These are phyloP conservation scores for Epichloe elymi DNA, from an alignment of 2,329 filamentous ascomycete species.

Conservation along the genomic window DNA sequence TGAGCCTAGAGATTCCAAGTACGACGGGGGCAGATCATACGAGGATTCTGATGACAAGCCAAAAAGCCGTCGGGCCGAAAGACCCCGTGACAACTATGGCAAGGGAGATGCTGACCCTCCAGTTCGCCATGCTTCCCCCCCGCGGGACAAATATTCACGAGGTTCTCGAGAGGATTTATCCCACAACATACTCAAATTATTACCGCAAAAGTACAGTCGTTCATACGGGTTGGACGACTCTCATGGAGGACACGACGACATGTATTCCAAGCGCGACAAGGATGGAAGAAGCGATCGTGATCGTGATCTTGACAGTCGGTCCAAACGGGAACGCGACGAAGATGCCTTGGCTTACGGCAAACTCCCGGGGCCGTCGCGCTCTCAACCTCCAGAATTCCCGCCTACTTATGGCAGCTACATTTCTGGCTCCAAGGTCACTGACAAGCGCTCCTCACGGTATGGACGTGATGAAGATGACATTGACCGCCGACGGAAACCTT, in stretches of 20 bases:
- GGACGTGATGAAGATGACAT: constrained; percentile 4
- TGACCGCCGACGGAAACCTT: constrained; percentile 1
- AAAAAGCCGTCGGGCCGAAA: neutral
- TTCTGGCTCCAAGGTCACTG: constrained; percentile 8
- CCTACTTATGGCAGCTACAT: constrained; percentile 17
- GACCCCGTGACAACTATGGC: neutral
- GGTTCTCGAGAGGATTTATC: constrained; percentile 12
- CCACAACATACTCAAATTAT: constrained; percentile 28
- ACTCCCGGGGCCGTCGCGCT: constrained; percentile 14
- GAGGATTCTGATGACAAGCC: neutral
- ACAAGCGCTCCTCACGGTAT: constrained; percentile 13
- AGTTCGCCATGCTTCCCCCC: constrained; percentile 8
- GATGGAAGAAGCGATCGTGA: constrained; percentile 16
- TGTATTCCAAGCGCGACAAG: constrained; percentile 7
- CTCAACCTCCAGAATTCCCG: constrained; percentile 10
- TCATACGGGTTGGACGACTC: constrained; percentile 15
- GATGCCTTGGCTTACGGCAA: constrained; percentile 40
- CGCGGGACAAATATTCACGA: constrained; percentile 8
- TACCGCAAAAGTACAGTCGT: constrained; percentile 35
- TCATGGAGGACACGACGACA: constrained; percentile 5
- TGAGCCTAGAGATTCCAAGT: constrained; percentile 12
- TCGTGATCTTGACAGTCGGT: constrained; percentile 1
- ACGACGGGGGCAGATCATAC: constrained; percentile 8
- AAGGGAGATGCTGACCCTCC: constrained; percentile 9
- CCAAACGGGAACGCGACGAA: constrained; percentile 19